These are phyloP conservation scores for Ascochyta viciae-villosae DNA, from an alignment of 2,329 filamentous ascomycete species.

Conservation along the genomic window DNA sequence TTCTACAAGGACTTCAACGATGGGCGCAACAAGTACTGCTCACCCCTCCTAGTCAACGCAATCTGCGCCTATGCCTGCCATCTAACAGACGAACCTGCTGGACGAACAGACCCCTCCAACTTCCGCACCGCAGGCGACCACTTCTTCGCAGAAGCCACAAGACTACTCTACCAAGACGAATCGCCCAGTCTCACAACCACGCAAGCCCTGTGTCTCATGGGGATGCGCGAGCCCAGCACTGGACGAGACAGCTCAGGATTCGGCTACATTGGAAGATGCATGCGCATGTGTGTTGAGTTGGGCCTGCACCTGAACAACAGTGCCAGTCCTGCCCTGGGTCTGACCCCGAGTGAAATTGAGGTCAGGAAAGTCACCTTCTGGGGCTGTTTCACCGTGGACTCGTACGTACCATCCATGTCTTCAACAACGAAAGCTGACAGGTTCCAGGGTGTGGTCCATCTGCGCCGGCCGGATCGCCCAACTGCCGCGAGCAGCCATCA, in stretches of 20 bases:
- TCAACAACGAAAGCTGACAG: slow-evolving; percentile 1
- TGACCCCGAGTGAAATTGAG: slow-evolving; percentile 54
- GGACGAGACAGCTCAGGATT: slow-evolving; percentile 76
- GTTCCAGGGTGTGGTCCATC: slow-evolving; percentile 53
- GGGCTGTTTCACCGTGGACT: slow-evolving; percentile 59
- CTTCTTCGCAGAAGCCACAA: slow-evolving; percentile 74
- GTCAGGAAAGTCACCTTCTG: slow-evolving; percentile 62
- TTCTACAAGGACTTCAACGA: slow-evolving; percentile 71
- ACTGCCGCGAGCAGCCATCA: slow-evolving; percentile 57
- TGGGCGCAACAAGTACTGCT: slow-evolving; percentile 70
- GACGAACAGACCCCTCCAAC: slow-evolving; percentile 67
- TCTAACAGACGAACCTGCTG: slow-evolving; percentile 70
- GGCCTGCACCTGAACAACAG: slow-evolving; percentile 64
- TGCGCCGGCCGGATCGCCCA: slow-evolving; percentile 57
- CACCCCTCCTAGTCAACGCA: slow-evolving; percentile 70
- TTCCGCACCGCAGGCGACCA: slow-evolving; percentile 73
- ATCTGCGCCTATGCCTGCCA: slow-evolving; percentile 71
- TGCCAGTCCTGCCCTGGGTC: slow-evolving; percentile 35
- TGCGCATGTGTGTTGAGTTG: slow-evolving; percentile 75
- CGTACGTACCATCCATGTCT: slow-evolving; percentile 42
- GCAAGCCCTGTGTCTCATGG: slow-evolving; percentile 79
- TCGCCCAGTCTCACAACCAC: slow-evolving; percentile 72
- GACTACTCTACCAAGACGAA: slow-evolving; percentile 64
- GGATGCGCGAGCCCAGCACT: slow-evolving; percentile 74
- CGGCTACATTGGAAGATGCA: slow-evolving; percentile 74